Conservation (phyloP, 345 rosid species). For the Aethionema arabicum region DNA sequence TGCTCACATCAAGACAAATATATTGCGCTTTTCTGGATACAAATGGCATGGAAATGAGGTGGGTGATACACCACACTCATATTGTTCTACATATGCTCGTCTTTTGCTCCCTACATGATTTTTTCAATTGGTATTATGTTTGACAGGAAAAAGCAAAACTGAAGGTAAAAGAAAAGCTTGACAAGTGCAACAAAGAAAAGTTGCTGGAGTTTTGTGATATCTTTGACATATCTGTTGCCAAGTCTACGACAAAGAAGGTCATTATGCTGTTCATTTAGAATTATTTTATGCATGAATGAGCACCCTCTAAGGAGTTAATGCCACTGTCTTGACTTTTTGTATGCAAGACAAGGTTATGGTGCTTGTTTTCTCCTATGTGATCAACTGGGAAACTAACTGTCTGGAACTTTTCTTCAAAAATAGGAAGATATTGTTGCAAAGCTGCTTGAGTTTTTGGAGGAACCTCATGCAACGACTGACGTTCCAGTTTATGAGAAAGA, state of each 20-base stretch:
- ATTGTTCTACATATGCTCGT: background rate
- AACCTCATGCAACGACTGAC: conserved; percentile 71
- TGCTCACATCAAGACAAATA: conserved; percentile 69
- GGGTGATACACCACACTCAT: conserved; percentile 6
- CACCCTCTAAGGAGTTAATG: conserved; percentile 3
- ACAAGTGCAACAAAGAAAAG: conserved; percentile 83
- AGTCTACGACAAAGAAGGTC: conserved; percentile 76
- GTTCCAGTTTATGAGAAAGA: conserved; percentile 70
- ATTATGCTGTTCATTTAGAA: conserved; percentile 5
- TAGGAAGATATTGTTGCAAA: conserved; percentile 78
- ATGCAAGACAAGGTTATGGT: too few relatives aligned
- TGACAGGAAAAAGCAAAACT: conserved; percentile 76
- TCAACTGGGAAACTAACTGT: conserved; percentile 18
- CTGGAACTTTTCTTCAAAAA: conserved; percentile 24
- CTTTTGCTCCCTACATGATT: background rate
- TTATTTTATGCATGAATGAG: conserved; percentile 6
- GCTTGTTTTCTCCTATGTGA: background rate
- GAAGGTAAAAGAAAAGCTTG: conserved; percentile 78
- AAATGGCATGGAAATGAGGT: conserved; percentile 94
- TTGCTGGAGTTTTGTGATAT: conserved; percentile 79
- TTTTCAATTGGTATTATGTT: conserved; percentile 13
- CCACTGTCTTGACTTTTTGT: background rate
- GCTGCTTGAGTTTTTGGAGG: conserved; percentile 75
- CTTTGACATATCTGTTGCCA: conserved; percentile 67
- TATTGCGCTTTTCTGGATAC: conserved; percentile 87